Evolutionary conservation across 2,329 filamentous ascomycete genomes (phyloP).

Genomic region (Cercospora janseana): DNA sequence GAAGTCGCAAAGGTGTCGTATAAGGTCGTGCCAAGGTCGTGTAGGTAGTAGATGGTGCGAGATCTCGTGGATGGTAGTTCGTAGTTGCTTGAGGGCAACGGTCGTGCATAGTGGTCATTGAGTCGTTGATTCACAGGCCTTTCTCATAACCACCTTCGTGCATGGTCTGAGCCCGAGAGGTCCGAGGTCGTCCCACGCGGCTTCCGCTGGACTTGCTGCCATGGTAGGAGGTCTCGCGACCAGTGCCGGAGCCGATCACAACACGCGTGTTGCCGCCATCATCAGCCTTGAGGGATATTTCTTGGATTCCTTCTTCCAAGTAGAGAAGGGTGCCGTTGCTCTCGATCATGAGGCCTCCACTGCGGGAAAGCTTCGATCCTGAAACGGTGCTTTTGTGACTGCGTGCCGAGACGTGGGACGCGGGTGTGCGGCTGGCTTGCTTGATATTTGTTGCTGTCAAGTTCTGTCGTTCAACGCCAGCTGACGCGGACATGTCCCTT

Average conservation of each 20-base stretch:
- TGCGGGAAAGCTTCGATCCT: conserved; percentile 24
- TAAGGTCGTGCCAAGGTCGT: not conserved
- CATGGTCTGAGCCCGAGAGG: conserved; percentile 23
- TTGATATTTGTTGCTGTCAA: conserved; percentile 35
- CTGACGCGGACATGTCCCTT: conserved; percentile 24
- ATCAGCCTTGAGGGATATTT: conserved; percentile 21
- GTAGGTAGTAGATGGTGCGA: not conserved
- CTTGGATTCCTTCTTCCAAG: conserved; percentile 29
- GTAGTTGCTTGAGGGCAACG: too few relatives aligned
- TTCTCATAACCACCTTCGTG: conserved; percentile 25
- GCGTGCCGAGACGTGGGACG: conserved; percentile 29
- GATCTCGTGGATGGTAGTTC: not conserved
- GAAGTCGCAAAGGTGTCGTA: not conserved
- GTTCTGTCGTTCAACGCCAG: conserved; percentile 22
- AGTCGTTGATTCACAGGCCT: not conserved
- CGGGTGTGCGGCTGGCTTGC: conserved; percentile 20
- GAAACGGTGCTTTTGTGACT: conserved; percentile 31
- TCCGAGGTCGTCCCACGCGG: conserved; percentile 22
- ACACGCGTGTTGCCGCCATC: conserved; percentile 31
- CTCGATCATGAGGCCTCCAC: conserved; percentile 31
- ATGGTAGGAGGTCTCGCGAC: conserved; percentile 28
- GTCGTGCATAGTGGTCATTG: conserved; percentile 1
- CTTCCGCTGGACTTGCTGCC: conserved; percentile 27
- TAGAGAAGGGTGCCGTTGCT: conserved; percentile 31
- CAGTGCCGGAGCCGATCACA: conserved; percentile 27